A percentile compares a stretch with the other conserved stretches of the same genome.
Conservation (phyloP, 2,329 filamentous ascomycete species). For the Diaporthe caulivora region DNA sequence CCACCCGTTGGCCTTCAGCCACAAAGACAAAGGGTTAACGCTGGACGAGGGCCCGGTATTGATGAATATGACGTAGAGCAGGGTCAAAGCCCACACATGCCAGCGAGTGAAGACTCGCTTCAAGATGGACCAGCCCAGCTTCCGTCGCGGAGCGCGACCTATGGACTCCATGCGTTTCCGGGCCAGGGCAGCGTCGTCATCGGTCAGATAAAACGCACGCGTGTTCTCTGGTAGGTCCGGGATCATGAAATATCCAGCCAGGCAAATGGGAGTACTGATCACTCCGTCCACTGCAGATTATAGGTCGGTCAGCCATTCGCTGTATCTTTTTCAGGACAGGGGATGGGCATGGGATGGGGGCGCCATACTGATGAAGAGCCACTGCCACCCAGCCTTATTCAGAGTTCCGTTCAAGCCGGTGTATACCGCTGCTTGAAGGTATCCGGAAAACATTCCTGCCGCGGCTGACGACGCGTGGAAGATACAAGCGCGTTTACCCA, state of each 20-base stretch:
- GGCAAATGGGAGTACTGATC: constrained; percentile 49
- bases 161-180: constrained; percentile 47
- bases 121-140: constrained; percentile 45
- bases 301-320: too few relatives aligned
- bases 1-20: constrained; percentile 56
- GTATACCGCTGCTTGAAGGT: constrained; percentile 57
- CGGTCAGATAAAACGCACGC: constrained; percentile 46
- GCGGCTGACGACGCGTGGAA: constrained; percentile 54
- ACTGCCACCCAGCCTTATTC: constrained; percentile 57
- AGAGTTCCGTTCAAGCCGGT: constrained; percentile 52
- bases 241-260: constrained; percentile 50
- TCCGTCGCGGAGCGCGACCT: constrained; percentile 48
- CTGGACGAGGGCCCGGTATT: constrained; percentile 50
- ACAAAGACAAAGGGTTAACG: constrained; percentile 53
- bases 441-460: constrained; percentile 57
- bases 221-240: constrained; percentile 49
- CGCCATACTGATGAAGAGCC: constrained; percentile 62
- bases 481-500: constrained; percentile 57
- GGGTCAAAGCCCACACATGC: constrained; percentile 53
- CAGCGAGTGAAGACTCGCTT: constrained; percentile 44
- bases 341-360: too few relatives aligned
- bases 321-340: too few relatives aligned
- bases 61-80: constrained; percentile 55
- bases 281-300: constrained; percentile 59
- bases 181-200: constrained; percentile 46